Base-by-base conservation (phyloP, 768 basidiomycete species). In the Tulasnella sp. region DNA sequence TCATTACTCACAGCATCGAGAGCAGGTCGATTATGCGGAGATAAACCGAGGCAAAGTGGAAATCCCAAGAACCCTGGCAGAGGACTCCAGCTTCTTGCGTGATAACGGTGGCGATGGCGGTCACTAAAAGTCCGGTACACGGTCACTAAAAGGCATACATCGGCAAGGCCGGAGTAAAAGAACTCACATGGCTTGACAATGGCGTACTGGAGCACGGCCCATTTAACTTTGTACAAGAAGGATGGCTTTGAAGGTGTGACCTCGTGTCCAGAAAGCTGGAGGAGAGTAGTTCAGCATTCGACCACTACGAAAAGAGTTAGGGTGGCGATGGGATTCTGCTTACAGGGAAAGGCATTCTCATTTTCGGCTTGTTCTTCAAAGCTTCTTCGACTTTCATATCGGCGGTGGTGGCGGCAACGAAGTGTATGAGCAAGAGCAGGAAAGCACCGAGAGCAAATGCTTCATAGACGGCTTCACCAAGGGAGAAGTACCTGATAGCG, bases 141-240 rank as follows among this genome's bases (percentile, higher is more conserved):
- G 8, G 6, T 69, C 5, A 37, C 40, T 82, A 58, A 7, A 75
- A 72, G 54, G 76, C 37, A n/a, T 31, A 16, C 37, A 2, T 22
- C 72, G 37, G 41, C 42, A 46, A 77, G 60, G 28, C 28, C 3
- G 1, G 16, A 69, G 11, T 34, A 7, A 3, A 69, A 18, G 7
- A 0, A 22, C 81, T 22, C 74, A 89, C 89, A 84, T 80, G 91
- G 91, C 78, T 93, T 89, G 60, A 96, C 86, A 80, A 96, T 90
- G 37, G 94, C 91, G 84, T 96, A 97, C 89, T 98, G 96, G 80
- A 98, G 86, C 8, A 97, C 96, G 64, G 90, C 88, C 94, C 95
- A 97, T 48, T 95, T 95, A 84, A 95, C 86, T 14, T 94, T 92
- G 84, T 95, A 93, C 91, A 97, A 93, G 85, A 97, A 97, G 86